Conservation (phyloP, 2,329 filamentous ascomycete genomes). For the Orbilia ellipsospora region DNA sequence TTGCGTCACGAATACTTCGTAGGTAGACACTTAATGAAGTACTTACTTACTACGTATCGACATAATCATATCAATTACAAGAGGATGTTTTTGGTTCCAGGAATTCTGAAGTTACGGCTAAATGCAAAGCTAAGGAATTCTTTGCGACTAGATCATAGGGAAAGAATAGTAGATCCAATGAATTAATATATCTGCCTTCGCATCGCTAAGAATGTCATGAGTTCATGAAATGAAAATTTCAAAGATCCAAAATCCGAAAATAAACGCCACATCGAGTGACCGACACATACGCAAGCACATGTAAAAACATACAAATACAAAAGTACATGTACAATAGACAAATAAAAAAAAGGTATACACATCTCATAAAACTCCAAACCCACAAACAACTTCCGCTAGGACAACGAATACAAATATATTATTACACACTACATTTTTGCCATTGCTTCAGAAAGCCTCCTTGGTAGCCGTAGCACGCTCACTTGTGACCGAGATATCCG, state of each 20-base stretch:
- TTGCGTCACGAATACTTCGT: no score
- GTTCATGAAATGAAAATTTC: conserved; percentile 23
- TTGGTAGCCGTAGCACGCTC: conserved; percentile 39
- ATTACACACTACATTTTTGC: neutral
- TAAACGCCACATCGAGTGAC: conserved; percentile 45
- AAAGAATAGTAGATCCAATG: no score
- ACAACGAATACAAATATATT: neutral
- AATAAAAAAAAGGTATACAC: conserved; percentile 12
- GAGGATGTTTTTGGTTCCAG: no score
- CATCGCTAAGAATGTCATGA: conserved; percentile 17
- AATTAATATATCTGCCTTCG: neutral
- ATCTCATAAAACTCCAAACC: conserved; percentile 37
- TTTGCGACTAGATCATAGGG: no score
- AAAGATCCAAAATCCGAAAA: conserved; percentile 14
- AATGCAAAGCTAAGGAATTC: no score
- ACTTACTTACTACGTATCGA: no score
- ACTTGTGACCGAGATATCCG: conserved; percentile 47
- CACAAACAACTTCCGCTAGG: conserved; percentile 1
- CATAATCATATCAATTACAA: no score
- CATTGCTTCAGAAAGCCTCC: conserved; percentile 32
- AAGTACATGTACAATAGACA: conserved; percentile 26
- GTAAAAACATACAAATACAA: conserved; percentile 28
- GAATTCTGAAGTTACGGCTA: no score
- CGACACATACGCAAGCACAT: conserved; percentile 22
- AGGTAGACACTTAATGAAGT: no score